Evolutionary conservation across 2,329 filamentous ascomycete genomes (phyloP).

Genomic region (Lomentospora prolificans): DNA sequence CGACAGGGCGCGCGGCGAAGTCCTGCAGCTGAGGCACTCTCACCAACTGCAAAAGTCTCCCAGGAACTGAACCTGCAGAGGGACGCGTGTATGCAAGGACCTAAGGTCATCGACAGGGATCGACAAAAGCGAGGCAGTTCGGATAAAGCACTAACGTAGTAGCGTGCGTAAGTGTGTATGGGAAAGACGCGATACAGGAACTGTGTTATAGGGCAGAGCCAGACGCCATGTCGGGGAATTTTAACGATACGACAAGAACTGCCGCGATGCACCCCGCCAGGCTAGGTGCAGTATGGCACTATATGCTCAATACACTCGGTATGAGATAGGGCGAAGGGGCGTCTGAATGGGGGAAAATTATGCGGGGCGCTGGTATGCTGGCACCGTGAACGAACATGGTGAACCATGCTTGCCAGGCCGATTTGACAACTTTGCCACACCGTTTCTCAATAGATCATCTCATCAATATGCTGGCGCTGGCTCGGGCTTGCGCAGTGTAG

Average conservation of each 20-base stretch:
- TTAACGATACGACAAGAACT: not conserved
- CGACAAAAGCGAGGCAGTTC: slow-evolving; percentile 1
- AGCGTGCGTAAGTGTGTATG: not conserved
- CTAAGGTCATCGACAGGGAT: not conserved
- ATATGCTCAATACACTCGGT: not conserved
- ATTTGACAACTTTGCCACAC: no score
- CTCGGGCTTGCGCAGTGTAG: not conserved
- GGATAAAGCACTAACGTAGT: not conserved
- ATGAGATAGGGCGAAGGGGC: no score
- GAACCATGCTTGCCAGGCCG: no score
- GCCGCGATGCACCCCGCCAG: not conserved
- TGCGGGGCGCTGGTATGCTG: no score
- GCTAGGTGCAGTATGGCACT: not conserved
- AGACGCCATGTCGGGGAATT: not conserved
- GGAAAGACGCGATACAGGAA: not conserved
- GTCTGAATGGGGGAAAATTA: no score
- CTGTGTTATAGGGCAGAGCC: not conserved
- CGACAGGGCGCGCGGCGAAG: no score
- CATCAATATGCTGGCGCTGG: not conserved
- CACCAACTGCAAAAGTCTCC: no score
- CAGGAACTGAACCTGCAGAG: no score
- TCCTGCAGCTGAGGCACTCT: no score
- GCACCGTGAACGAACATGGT: no score
- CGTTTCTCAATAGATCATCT: no score
- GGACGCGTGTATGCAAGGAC: not conserved